Conservation (phyloP, 1,284 basidiomycete species). For the Rhodotorula sp. region DNA sequence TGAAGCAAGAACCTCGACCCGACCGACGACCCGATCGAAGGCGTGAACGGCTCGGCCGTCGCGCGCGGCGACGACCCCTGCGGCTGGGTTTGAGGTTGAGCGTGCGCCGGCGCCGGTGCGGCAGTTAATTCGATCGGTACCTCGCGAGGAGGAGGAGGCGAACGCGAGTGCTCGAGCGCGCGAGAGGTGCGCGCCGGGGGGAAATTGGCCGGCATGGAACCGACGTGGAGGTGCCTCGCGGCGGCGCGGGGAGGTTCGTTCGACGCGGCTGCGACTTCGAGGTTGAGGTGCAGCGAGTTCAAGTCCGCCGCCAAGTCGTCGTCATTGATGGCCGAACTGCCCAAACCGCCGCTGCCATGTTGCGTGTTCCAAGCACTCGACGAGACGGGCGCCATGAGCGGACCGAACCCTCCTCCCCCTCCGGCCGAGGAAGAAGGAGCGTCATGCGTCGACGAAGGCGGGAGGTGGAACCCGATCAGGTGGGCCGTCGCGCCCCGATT, state of each 20-base stretch:
- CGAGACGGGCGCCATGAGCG: not conserved
- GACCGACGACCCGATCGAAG: constrained; percentile 2
- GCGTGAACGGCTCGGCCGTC: constrained; percentile 26
- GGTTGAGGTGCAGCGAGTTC: constrained; percentile 45
- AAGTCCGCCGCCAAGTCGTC: constrained; percentile 45
- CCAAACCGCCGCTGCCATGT: constrained; percentile 12
- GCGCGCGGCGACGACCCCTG: constrained; percentile 19
- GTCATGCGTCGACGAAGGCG: constrained; percentile 15
- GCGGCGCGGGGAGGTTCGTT: constrained; percentile 8
- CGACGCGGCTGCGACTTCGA: constrained; percentile 38
- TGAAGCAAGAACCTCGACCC: constrained; percentile 34
- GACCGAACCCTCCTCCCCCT: constrained; percentile 11
- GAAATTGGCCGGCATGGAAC: constrained; percentile 35
- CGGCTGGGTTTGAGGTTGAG: constrained; percentile 1
- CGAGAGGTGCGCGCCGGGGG: constrained; percentile 17
- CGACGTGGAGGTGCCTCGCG: constrained; percentile 22
- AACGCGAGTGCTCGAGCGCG: constrained; percentile 27
- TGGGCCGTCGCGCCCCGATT: constrained; percentile 28
- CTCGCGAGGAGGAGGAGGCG: constrained; percentile 8
- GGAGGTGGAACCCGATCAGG: constrained; percentile 42
- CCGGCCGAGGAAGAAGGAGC: not conserved
- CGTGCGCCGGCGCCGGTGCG: not conserved
- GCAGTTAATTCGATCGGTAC: not conserved
- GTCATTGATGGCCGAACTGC: constrained; percentile 45
- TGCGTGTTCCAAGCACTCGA: not conserved